phyloP scores from a whole-genome alignment of 2,329 filamentous ascomycete genomes.

The Gaeumannomyces sp. region DNA sequence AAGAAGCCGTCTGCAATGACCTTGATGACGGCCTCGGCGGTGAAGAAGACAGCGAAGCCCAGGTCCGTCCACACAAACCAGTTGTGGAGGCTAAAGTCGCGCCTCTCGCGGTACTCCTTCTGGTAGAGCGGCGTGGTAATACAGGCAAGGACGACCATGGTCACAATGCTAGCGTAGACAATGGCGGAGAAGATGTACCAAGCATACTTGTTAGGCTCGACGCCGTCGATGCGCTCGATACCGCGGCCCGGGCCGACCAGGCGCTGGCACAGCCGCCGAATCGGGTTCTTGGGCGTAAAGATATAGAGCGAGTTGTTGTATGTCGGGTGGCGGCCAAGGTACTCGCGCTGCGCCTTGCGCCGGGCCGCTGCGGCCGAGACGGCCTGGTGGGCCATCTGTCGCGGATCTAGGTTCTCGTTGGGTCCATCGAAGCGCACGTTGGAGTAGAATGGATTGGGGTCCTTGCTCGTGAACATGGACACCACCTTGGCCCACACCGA shows the following conservation, averaged over 20 bases:
- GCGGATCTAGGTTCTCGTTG: conserved; percentile 75
- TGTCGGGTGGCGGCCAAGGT: conserved; percentile 74
- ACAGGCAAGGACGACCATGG: conserved; percentile 96
- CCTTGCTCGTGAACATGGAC: conserved; percentile 52
- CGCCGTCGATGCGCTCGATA: conserved; percentile 77
- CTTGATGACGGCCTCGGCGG: conserved; percentile 81
- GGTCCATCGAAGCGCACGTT: conserved; percentile 61
- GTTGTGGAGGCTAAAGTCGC: conserved; percentile 56
- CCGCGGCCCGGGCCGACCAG: conserved; percentile 90
- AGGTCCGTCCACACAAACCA: conserved; percentile 97
- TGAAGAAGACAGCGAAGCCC: conserved; percentile 82
- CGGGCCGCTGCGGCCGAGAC: conserved; percentile 76
- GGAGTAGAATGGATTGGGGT: conserved; percentile 94
- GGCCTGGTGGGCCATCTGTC: conserved; percentile 84
- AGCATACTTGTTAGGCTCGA: conserved; percentile 78
- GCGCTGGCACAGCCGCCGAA: conserved; percentile 78
- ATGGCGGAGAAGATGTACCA: conserved; percentile 95
- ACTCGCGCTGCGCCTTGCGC: conserved; percentile 85
- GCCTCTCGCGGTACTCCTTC: conserved; percentile 67
- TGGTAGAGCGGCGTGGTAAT: conserved; percentile 93
- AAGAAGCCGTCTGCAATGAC: conserved; percentile 92
- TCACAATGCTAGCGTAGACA: conserved; percentile 88
- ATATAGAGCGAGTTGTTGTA: conserved; percentile 93
- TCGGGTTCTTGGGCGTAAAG: conserved; percentile 69
- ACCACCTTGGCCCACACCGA: conserved; percentile 56